A percentile compares a stretch with the other conserved stretches of the same genome.
Conservation (phyloP, 1,284 basidiomycete species). For the Tilletia setariae region DNA sequence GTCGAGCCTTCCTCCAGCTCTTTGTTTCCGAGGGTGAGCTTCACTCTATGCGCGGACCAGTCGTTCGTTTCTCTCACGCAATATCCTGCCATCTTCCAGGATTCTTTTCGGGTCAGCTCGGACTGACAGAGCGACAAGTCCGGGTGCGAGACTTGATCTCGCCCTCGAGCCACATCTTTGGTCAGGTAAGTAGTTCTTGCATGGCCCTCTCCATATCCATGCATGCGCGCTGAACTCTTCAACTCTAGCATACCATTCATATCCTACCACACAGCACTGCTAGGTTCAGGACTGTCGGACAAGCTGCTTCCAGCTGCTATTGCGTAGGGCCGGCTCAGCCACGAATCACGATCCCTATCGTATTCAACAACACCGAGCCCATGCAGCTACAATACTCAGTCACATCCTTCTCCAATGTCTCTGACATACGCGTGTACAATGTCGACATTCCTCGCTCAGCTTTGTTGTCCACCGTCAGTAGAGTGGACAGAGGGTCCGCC, state of each 20-base stretch:
- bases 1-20: constrained; percentile 28
- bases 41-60: background rate
- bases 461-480: constrained; percentile 10
- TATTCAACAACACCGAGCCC: constrained; percentile 87
- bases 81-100: constrained; percentile 49
- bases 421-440: constrained; percentile 66
- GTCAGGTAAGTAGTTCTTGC: constrained; percentile 57
- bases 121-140: constrained; percentile 54
- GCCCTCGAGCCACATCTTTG: constrained; percentile 65
- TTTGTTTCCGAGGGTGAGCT: constrained; percentile 30
- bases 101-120: constrained; percentile 58
- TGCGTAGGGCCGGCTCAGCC: constrained; percentile 65
- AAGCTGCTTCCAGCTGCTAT: constrained; percentile 56
- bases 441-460: constrained; percentile 61
- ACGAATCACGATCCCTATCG: constrained; percentile 68
- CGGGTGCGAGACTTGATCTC: constrained; percentile 54
- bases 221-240: background rate
- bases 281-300: constrained; percentile 70
- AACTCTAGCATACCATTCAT: constrained; percentile 68
- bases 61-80: background rate
- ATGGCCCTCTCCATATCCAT: background rate
- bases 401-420: constrained; percentile 65
- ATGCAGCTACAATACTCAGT: constrained; percentile 71
- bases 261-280: constrained; percentile 79
- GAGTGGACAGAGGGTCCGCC: background rate